Evolutionary conservation across 2,329 filamentous ascomycete genomes (phyloP).

Genomic region (Ceratocystis smalleyi): DNA sequence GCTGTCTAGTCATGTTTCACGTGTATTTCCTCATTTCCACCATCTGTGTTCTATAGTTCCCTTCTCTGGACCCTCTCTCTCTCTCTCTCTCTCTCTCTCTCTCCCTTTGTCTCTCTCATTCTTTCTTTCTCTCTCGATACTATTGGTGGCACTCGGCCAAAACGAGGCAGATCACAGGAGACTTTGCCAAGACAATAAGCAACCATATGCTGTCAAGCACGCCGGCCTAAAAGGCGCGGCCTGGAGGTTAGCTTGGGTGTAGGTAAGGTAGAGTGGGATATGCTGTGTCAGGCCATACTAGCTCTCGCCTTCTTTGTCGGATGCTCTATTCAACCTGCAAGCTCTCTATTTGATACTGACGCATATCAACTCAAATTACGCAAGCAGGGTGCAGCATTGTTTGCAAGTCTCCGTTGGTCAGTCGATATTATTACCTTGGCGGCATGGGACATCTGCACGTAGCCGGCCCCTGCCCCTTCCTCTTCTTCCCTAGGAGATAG

Average conservation of each 20-base stretch:
- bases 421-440: neutral
- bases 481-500: neutral
- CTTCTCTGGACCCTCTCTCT: neutral
- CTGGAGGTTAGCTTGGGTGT: neutral
- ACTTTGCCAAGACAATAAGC: neutral
- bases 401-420: neutral
- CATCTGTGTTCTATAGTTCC: neutral
- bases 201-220: neutral
- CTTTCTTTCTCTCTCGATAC: neutral
- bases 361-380: neutral
- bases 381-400: neutral
- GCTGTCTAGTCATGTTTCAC: neutral
- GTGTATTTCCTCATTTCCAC: slow-evolving; percentile 4
- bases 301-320: neutral
- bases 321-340: neutral
- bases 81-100: neutral
- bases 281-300: no score
- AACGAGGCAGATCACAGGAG: neutral
- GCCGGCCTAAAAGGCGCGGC: neutral
- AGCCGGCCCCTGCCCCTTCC: neutral
- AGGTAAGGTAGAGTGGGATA: neutral
- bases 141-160: neutral
- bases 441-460: neutral
- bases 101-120: neutral
- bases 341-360: neutral